Conservation (phyloP, 805 yeast genomes). For the Lachancea sp. region DNA sequence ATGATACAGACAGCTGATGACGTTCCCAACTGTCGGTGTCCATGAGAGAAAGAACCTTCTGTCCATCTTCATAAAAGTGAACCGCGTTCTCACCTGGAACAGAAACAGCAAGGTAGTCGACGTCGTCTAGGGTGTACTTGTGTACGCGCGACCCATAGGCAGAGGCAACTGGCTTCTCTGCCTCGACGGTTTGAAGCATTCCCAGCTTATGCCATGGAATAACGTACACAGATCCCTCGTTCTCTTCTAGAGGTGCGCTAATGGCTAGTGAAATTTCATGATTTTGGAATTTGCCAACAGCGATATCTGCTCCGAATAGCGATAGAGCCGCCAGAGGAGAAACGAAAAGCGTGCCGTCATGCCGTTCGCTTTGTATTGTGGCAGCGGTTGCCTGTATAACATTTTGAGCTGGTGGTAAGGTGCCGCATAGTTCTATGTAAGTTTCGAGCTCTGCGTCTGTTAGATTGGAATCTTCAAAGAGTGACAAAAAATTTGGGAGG, state of each 20-base stretch:
- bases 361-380: background rate
- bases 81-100: slow-evolving; percentile 48
- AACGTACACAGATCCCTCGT: slow-evolving; percentile 40
- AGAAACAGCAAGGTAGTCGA: slow-evolving; percentile 39
- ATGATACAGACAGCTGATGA: slow-evolving; percentile 33
- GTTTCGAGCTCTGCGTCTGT: background rate
- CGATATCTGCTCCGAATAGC: slow-evolving; percentile 43
- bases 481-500: slow-evolving; percentile 13
- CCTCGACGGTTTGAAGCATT: background rate
- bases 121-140: slow-evolving; percentile 24
- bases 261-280: slow-evolving; percentile 41
- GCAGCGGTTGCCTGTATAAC: background rate
- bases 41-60: slow-evolving; percentile 23
- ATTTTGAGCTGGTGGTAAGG: slow-evolving; percentile 13
- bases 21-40: slow-evolving; percentile 15
- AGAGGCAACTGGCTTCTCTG: slow-evolving; percentile 13
- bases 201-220: slow-evolving; percentile 36
- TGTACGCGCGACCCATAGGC: slow-evolving; percentile 40
- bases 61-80: slow-evolving; percentile 32
- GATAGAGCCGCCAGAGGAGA: slow-evolving; percentile 26
- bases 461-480: slow-evolving; percentile 8
- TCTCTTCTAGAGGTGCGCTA: slow-evolving; percentile 45
- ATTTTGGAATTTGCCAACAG: slow-evolving; percentile 38
- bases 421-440: slow-evolving; percentile 17
- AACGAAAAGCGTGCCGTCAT: slow-evolving; percentile 9